These are phyloP conservation scores for Voacanga thouarsii DNA, from an alignment of 257 asterid species.

Conservation along the genomic window DNA sequence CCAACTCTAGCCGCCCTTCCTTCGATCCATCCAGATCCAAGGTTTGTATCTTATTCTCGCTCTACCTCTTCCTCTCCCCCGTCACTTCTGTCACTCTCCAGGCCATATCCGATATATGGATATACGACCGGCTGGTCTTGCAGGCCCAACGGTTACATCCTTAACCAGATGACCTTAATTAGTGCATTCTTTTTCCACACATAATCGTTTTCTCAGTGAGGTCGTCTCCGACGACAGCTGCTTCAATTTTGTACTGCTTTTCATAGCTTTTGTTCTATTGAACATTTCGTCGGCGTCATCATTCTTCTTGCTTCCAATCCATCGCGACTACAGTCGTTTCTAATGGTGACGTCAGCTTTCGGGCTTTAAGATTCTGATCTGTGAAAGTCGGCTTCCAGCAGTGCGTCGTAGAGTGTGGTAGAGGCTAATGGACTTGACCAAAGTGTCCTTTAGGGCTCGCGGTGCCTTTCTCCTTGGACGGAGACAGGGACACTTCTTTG, in stretches of 20 bases:
- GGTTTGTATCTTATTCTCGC: slow-evolving; percentile 23
- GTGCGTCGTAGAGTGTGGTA: not conserved
- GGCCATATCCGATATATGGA: not conserved
- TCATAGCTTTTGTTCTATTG: not conserved
- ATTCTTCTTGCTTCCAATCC: not conserved
- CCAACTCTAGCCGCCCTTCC: slow-evolving; percentile 21
- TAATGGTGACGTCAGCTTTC: not conserved
- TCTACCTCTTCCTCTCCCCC: not conserved
- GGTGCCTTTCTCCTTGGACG: not conserved
- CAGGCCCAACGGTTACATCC: not conserved
- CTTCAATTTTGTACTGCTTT: not conserved
- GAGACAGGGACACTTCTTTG: slow-evolving; percentile 1
- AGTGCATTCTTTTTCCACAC: not conserved
- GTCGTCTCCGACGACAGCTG: not conserved
- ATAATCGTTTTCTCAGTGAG: not conserved
- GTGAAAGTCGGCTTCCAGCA: not conserved
- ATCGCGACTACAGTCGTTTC: not conserved
- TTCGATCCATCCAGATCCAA: slow-evolving; percentile 43
- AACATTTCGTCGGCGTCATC: not conserved
- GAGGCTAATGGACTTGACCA: not conserved
- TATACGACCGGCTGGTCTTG: not conserved
- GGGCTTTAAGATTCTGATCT: slow-evolving; percentile 7
- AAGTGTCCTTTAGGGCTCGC: not conserved
- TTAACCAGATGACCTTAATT: not conserved
- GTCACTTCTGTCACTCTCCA: not conserved